Evolutionary conservation across 1,284 basidiomycete species (phyloP), one percentile per base, ranked within the genome.

Genomic region (Cutaneotrichosporon curvatum): DNA sequence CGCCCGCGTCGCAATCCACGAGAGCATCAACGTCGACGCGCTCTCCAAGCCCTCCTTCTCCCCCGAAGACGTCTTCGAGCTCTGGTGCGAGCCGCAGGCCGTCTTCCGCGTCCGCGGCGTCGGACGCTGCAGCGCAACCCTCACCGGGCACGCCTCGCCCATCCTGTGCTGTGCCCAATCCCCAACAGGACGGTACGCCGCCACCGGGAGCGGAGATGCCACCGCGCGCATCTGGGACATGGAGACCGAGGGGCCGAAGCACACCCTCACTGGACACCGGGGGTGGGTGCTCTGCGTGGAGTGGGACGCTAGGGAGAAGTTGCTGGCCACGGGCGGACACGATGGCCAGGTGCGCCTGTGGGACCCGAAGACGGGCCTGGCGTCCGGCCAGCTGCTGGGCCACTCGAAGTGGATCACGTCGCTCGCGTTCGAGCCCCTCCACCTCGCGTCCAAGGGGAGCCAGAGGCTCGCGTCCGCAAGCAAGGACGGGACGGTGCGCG

Each of bases 211-310:
- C 0, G 94, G 94, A 3, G 94, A 98, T 67, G 88, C 87, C 40
- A 90, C 86, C 37, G 90, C 87, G 12, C 80, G 94, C 8, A 71
- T 98, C 30, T 98, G 94, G 94, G 87, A 98, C 70, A 79, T 98
- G 48, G 81, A 86, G 61, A 92, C 87, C 0, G 95, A 98, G 73
- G 85, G 82, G 10, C 94, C 94, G 0, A 87, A 87, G 41, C 85
- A 89, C 67, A 85, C 84, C 9, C 77, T 98, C 11, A 74, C 79
- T 0, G 94, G 94, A 0, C 95, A 98, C 67, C 81, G 82, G 53
- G 91, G 90, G 0, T 97, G 92, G 92, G 89, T 98, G 1, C 77
- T 98, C 1, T 95, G 90, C 58, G 87, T 92, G 3, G 95, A 96
- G 65, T 98, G 94, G 94, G 92, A 97, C 61, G 83, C 87, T 0